Percentiles rank a stretch among this genome's conserved stretches.
Evolutionary conservation across 495 filamentous ascomycete species (phyloP).

Genomic region (Pyrenula massariospora): DNA sequence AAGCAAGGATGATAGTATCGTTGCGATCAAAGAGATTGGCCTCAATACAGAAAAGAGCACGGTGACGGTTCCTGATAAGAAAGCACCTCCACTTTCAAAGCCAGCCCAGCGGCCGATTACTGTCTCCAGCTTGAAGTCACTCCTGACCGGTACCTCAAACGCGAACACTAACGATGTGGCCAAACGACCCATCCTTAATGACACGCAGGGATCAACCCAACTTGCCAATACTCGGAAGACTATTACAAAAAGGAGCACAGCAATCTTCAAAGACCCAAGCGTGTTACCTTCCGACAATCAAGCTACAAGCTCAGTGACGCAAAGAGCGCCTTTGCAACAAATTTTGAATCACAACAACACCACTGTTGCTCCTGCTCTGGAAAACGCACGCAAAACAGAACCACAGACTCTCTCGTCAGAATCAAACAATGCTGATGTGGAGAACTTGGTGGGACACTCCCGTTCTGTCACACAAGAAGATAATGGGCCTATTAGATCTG

Average conservation of each 20-base stretch:
- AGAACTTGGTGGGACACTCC: background rate
- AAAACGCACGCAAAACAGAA: background rate
- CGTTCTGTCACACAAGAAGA: background rate
- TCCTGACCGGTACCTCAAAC: slow-evolving; percentile 29
- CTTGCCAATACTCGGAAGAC: slow-evolving; percentile 29
- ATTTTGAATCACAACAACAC: slow-evolving; percentile 21
- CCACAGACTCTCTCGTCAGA: background rate
- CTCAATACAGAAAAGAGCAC: slow-evolving; percentile 31
- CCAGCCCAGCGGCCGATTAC: slow-evolving; percentile 56
- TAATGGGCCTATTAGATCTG: slow-evolving; percentile 2
- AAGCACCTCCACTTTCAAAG: slow-evolving; percentile 38
- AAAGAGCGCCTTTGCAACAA: slow-evolving; percentile 5
- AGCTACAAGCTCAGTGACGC: slow-evolving; percentile 2
- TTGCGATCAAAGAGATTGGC: slow-evolving; percentile 33
- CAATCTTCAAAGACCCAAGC: slow-evolving; percentile 51
- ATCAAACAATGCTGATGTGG: background rate
- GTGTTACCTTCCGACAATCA: slow-evolving; percentile 9
- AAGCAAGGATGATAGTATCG: slow-evolving; percentile 39
- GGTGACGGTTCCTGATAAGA: slow-evolving; percentile 26
- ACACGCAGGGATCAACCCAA: slow-evolving; percentile 7
- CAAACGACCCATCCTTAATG: slow-evolving; percentile 20
- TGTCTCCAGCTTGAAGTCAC: slow-evolving; percentile 29
- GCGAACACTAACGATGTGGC: slow-evolving; percentile 21
- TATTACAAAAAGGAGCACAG: slow-evolving; percentile 46
- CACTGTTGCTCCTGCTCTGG: no score